Percentiles rank a stretch among this genome's conserved stretches.
phyloP scores from a whole-genome alignment of 257 asterid genomes.

The Solanum ahanhuiri region DNA sequence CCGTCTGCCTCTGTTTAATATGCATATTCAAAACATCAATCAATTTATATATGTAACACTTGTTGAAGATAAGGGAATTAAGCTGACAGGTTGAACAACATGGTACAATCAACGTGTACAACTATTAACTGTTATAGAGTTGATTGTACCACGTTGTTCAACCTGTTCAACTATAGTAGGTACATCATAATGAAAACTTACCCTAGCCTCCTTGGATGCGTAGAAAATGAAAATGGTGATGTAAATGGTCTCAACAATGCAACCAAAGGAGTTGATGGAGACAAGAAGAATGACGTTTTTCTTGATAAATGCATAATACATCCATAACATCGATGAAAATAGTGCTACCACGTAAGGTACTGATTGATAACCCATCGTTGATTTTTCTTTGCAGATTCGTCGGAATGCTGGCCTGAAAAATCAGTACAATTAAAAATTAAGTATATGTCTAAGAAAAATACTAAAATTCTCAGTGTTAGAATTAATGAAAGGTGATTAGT shows the following conservation, averaged over 20 bases:
- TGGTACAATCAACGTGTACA: background rate
- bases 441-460: background rate
- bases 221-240: constrained; percentile 33
- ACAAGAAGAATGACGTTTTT: constrained; percentile 32
- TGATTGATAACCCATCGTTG: constrained; percentile 64
- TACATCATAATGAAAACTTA: background rate
- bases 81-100: background rate
- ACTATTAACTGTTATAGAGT: too few relatives aligned
- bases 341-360: constrained; percentile 59
- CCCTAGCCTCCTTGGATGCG: constrained; percentile 47
- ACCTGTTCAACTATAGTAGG: background rate
- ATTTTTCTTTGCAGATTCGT: constrained; percentile 46
- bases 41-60: background rate
- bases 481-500: background rate
- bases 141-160: background rate
- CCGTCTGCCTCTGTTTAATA: constrained; percentile 26
- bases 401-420: constrained; percentile 48
- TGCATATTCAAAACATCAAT: background rate
- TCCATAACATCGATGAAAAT: constrained; percentile 66
- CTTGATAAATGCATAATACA: constrained; percentile 65
- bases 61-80: background rate
- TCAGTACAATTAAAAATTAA: background rate
- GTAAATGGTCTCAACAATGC: constrained; percentile 50
- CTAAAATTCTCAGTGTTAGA: background rate
- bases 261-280: constrained; percentile 62